Evolutionary conservation across 805 yeast genomes (phyloP), one percentile per base, ranked within the genome.

Genomic region (Cyberlindnera nakhonratchasimensis): DNA sequence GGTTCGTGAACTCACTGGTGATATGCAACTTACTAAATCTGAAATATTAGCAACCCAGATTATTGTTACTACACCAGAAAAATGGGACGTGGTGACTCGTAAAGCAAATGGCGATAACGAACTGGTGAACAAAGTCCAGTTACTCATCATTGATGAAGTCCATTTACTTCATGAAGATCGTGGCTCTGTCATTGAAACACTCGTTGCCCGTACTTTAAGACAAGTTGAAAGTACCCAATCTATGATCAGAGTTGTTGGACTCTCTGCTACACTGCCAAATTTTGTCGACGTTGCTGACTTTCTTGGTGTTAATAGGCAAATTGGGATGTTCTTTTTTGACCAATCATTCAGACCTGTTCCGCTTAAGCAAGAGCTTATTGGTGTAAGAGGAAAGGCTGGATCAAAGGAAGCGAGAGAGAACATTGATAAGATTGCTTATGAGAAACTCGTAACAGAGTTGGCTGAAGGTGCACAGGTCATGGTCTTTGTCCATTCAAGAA

Each of bases 21-120:
- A 89, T 66, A 90, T 90, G 96, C 96, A 89, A 58, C 65, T 89
- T 40, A 84, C 95, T 0, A 77, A 80, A 49, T 72, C 82, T 2
- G 96, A 89, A 61, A 87, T 89, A 30, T 61, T 79, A 55, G 75
- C 77, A 1, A 90, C 97, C 1, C 96, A 89, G 59, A 73, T 89
- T 30, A 85, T 89, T 49, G 96, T 89, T 3, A 90, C 96, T 1
- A 89, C 97, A 0, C 97, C 97, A 0, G 97, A 89, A 58, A 89
- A 89, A 62, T 89, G 97, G 97, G 97, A 89, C 66, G 97, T 93
- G 2, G 96, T 93, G 2, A 91, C 99, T 0, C 77, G 98, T 58
- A 93, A 93, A 59, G 82, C 90, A 29, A 83, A 75, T 52, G 97
- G 96, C 39, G 97, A 90, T 55, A 79, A 78, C 37, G 96, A 89